Evolutionary conservation across 768 basidiomycete species (phyloP), one percentile per base, ranked within the genome.

Genomic region (Tephrocybe sp.): DNA sequence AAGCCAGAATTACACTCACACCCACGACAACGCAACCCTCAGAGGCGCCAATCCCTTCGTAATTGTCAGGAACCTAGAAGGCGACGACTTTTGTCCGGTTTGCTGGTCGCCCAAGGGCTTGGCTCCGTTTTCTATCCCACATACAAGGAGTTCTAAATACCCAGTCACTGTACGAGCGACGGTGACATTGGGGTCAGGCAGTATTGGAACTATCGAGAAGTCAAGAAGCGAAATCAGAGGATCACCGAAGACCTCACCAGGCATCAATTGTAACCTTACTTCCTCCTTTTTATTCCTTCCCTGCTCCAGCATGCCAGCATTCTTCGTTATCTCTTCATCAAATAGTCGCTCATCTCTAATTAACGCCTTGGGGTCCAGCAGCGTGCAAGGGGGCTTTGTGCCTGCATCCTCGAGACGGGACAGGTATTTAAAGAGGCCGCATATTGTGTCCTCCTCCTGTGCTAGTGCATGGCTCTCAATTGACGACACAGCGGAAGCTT

Each of bases 11-110:
- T 16, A 15, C 6, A 69, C 76, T 42, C 49, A 86, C 86, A 77
- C 75, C 87, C 87, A 89, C 12, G 83, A 81, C 42, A 90, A 66
- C 25, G 79, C 73, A 12, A 88, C 69, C 18, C 75, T 70, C 3
- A 88, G 68, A 3, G 84, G 71, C 47, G 78, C 74, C 18, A 80
- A 61, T 1, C 86, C 86, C 57, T 79, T 83, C 13, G 72, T 75
- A 54, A 79, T 79, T 61, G 73, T 78, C 54, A 86, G 55, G 47
- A 73, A 78, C 21, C 54, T 57, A 41, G 63, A 4, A 21, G 36
- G 44, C 42, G 63, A 5, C 25, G 37, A 40, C 31, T 8, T 23
- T 36, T 37, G 25, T 6, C 16, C 29, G 15, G 36, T 33, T 29
- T 30, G 19, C 4, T 22, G 21, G 18, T 22, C 29, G 7, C 33